Base-by-base conservation (phyloP, 2,329 filamentous ascomycete genomes). In the Cephalotrichum gorgonifer region DNA sequence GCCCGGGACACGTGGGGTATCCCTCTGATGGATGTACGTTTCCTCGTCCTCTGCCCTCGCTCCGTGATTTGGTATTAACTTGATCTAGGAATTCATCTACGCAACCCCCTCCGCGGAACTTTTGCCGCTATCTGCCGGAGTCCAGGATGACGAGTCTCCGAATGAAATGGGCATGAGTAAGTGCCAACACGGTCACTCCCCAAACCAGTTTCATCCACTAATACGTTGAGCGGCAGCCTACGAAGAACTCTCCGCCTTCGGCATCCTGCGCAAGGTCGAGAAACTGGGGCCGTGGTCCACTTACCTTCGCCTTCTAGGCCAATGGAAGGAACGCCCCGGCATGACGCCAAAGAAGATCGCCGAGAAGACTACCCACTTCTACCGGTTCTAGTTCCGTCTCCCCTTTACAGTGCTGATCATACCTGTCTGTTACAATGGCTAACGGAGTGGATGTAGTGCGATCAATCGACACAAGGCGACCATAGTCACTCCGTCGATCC, bases 381-480 rank as follows among this genome's bases (percentile, higher is more conserved):
- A 63, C 55, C 59, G 60, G 26, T 76, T 72, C 55, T 79, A 83
- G 35, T 39, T 20, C 2, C 17, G 7, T 4, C 22, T 7, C 4
- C n/a, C n/a, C n/a, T n/a, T n/a, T n/a, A n/a, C n/a, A n/a, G n/a
- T 57, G 44, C 6, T 17, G 6, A 15, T 9, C 17, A 6, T 11
- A n/a, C 12, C 4, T 6, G 8, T 68, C 15, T 48, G 43, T 48
- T 20, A n/a, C 27, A 11, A 3, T 50, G 47, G 15, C n/a, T 44
- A 38, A 44, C n/a, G 5, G n/a, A 33, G 3, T 8, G 17, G n/a
- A 22, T 11, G 33, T 22, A 39, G 35, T 23, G 50, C 74, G 0
- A 78, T 83, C 54, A 85, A 85, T 57, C 65, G 81, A 9, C 81
- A 85, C 60, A 85, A 85, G 64, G 73, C 75, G 61, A 81, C 78